Evolutionary conservation across 208 protist species (phyloP), one percentile per base, ranked within the genome.

Genomic region (Acanthamoeba triangularis): DNA sequence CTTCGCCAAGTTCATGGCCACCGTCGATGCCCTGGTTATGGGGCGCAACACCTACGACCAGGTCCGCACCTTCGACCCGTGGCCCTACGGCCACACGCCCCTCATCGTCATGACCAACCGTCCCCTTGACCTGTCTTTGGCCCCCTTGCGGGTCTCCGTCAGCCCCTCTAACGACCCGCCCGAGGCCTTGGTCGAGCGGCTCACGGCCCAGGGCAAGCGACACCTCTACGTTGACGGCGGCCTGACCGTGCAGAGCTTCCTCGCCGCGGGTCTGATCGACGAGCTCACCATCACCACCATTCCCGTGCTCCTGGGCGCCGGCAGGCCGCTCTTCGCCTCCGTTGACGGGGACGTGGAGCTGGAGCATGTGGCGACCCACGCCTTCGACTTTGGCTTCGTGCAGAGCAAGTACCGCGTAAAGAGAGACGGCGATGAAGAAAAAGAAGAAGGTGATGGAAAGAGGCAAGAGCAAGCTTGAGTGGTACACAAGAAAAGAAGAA

Each of bases 161-260:
- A 30, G 20, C 30, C 5, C 61, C 2, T 90, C 52, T 11, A 44
- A 30, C 33, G 56, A 90, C 7, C 23, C 52, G 16, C 47, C 56
- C 28, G 23, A 30, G 6, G 30, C 16, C 13, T 1, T 90, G 8
- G 82, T 90, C 0, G 82, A 56, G n/a, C 41, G 82, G n/a, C 56
- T 90, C 20, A 67, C n/a, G n/a, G 56, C n/a, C 11, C 13, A 90
- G 52, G 82, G 82, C 30, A 67, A 69, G 82, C 41, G 52, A 20
- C 82, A 67, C 25, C 28, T 90, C 11, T 90, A 90, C 82, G 33
- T 90, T 20, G 82, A 90, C 35, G 82, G 82, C 72, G 82, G 82
- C n/a, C 52, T 44, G 3, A 67, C 56, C 52, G 30, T 90, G 14
- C 82, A 67, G 56, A 67, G 52, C 82, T 90, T 90, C 52, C 82